Evolutionary conservation across 1,284 basidiomycete species (phyloP).

Genomic region (Serendipita sp.): DNA sequence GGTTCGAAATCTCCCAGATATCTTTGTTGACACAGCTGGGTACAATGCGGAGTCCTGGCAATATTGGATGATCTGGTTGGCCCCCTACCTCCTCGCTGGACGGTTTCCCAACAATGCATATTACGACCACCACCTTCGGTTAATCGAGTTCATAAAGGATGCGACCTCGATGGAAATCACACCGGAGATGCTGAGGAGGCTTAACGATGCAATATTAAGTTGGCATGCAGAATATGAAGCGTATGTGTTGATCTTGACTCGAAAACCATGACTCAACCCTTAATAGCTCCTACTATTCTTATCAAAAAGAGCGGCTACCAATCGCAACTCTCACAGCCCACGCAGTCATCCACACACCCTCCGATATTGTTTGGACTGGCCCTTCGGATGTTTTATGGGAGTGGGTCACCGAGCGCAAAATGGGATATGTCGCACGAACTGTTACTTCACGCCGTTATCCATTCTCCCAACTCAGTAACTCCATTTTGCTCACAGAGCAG

Average conservation of each 20-base stretch:
- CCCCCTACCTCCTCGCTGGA: constrained; percentile 24
- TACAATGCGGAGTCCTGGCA: constrained; percentile 23
- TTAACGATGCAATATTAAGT: constrained; percentile 22
- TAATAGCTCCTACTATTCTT: constrained; percentile 25
- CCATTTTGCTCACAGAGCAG: not conserved
- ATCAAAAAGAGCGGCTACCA: constrained; percentile 18
- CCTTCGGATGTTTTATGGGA: constrained; percentile 28
- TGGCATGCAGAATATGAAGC: constrained; percentile 32
- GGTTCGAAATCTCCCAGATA: constrained; percentile 25
- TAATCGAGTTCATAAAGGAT: constrained; percentile 26
- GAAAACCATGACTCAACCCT: not conserved
- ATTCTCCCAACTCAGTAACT: constrained; percentile 3
- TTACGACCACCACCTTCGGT: constrained; percentile 25
- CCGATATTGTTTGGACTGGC: constrained; percentile 22
- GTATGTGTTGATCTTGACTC: constrained; percentile 17
- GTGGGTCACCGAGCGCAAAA: constrained; percentile 26
- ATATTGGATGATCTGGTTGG: constrained; percentile 28
- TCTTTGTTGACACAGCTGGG: constrained; percentile 19
- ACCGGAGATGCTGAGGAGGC: constrained; percentile 19
- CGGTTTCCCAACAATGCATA: constrained; percentile 25
- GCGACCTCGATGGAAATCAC: constrained; percentile 30
- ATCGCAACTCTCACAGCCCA: constrained; percentile 25
- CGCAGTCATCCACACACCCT: constrained; percentile 24
- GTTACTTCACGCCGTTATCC: not conserved
- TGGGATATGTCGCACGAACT: not conserved